Conservation (phyloP, 768 basidiomycete genomes). For the Boletus edulis region DNA sequence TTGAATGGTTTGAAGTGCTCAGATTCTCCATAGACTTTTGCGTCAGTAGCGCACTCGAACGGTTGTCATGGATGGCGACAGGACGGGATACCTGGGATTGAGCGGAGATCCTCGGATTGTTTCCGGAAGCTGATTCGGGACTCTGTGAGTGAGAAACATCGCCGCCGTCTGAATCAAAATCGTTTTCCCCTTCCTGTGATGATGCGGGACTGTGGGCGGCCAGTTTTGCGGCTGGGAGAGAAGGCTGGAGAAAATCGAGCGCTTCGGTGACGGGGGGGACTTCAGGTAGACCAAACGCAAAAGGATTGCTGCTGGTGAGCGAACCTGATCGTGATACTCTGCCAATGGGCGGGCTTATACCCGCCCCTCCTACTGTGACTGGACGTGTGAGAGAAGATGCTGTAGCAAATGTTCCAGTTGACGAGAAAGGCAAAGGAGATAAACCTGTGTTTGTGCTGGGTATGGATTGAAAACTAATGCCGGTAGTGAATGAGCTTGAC, state of each 20-base stretch:
- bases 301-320: conserved; percentile 44
- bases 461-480: conserved; percentile 32
- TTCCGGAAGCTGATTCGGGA: conserved; percentile 30
- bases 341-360: conserved; percentile 41
- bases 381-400: conserved; percentile 27
- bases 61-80: conserved; percentile 12
- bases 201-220: conserved; percentile 28
- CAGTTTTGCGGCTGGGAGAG: conserved; percentile 10
- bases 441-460: conserved; percentile 29
- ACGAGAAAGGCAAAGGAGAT: conserved; percentile 29
- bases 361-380: conserved; percentile 17
- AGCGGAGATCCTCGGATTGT: conserved; percentile 17
- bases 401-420: conserved; percentile 30
- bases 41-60: conserved; percentile 11
- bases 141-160: conserved; percentile 30
- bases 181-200: conserved; percentile 53
- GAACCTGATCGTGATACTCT: conserved; percentile 60
- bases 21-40: conserved; percentile 29
- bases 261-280: conserved; percentile 24
- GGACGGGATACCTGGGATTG: conserved; percentile 25
- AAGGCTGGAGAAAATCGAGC: conserved; percentile 30
- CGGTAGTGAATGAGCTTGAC: conserved; percentile 25
- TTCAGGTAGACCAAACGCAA: conserved; percentile 36
- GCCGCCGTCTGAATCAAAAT: conserved; percentile 44
- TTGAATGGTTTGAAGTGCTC: conserved; percentile 35